Percentiles rank a stretch among this genome's conserved stretches.
Evolutionary conservation across 1,284 basidiomycete genomes (phyloP).

Genomic region (Cryptococcus amylolentus): DNA sequence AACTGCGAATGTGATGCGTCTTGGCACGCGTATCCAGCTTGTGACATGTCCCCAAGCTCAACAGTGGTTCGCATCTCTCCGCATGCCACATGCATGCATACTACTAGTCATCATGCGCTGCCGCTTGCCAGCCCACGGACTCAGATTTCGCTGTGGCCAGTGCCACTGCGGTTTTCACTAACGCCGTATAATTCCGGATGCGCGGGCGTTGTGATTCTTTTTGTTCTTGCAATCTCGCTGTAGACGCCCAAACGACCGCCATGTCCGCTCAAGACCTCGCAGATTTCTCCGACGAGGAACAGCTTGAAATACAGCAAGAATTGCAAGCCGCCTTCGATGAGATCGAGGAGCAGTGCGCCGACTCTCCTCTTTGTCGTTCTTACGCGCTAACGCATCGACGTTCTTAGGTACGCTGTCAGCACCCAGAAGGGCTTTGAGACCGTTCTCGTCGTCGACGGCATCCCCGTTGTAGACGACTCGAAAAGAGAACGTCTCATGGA

Average conservation of each 20-base stretch:
- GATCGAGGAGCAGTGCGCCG: conserved; percentile 80
- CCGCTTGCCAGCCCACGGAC: too few relatives aligned
- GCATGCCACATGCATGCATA: too few relatives aligned
- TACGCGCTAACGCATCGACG: conserved; percentile 14
- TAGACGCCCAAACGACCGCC: neutral
- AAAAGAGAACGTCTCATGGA: conserved; percentile 72
- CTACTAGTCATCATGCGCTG: too few relatives aligned
- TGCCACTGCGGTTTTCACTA: neutral
- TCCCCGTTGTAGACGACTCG: conserved; percentile 77
- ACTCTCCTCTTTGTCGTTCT: neutral
- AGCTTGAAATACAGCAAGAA: conserved; percentile 69
- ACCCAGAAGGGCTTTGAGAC: conserved; percentile 79
- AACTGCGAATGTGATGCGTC: too few relatives aligned
- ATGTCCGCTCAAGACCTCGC: conserved; percentile 16
- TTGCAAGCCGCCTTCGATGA: conserved; percentile 64
- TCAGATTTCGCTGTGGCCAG: too few relatives aligned
- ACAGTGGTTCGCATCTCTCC: too few relatives aligned
- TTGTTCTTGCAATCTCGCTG: neutral
- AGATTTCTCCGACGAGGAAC: conserved; percentile 48
- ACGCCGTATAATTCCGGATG: neutral
- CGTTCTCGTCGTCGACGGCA: conserved; percentile 78
- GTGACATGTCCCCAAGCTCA: too few relatives aligned
- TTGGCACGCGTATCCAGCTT: too few relatives aligned
- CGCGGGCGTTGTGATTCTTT: neutral
- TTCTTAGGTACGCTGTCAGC: conserved; percentile 68